Conservation (phyloP, 352 stramenopile genomes). For the Thraustotheca clavata region DNA sequence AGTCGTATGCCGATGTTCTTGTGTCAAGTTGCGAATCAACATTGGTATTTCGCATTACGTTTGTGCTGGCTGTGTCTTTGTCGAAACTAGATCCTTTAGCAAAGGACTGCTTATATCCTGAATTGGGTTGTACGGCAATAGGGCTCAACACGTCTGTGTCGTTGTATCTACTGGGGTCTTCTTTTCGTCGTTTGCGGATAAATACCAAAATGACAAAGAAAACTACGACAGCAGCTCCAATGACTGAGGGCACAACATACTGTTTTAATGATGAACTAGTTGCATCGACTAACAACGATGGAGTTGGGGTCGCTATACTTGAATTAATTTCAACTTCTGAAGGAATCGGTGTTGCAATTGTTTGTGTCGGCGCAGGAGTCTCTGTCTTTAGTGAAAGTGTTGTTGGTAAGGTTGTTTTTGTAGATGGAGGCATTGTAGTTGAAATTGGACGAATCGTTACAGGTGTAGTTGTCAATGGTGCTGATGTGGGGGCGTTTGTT, state of each 20-base stretch:
- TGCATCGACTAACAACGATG: not conserved
- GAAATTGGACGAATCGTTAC: too few species aligned
- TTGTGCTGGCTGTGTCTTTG: not conserved
- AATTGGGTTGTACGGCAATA: not conserved
- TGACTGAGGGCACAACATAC: constrained; percentile 4
- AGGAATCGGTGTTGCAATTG: not conserved
- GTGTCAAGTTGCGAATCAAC: not conserved
- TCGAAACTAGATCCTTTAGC: too few species aligned
- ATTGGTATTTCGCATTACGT: not conserved
- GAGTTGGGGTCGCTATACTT: not conserved
- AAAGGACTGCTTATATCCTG: too few species aligned
- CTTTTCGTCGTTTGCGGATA: not conserved
- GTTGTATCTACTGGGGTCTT: not conserved
- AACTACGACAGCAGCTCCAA: constrained; percentile 1
- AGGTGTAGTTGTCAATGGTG: too few species aligned
- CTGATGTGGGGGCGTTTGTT: not conserved
- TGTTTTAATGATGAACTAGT: not conserved
- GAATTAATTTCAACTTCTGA: not conserved
- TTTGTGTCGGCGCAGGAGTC: not conserved
- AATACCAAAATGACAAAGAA: constrained; percentile 1
- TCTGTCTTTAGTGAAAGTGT: not conserved
- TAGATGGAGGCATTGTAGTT: not conserved
- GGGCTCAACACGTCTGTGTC: not conserved
- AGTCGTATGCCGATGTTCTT: not conserved
- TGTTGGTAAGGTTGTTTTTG: not conserved